A percentile compares a stretch with the other conserved stretches of the same genome.
These are phyloP conservation scores for Clonostachys rhizophaga DNA, from an alignment of 2,329 filamentous ascomycete genomes.

Conservation along the genomic window DNA sequence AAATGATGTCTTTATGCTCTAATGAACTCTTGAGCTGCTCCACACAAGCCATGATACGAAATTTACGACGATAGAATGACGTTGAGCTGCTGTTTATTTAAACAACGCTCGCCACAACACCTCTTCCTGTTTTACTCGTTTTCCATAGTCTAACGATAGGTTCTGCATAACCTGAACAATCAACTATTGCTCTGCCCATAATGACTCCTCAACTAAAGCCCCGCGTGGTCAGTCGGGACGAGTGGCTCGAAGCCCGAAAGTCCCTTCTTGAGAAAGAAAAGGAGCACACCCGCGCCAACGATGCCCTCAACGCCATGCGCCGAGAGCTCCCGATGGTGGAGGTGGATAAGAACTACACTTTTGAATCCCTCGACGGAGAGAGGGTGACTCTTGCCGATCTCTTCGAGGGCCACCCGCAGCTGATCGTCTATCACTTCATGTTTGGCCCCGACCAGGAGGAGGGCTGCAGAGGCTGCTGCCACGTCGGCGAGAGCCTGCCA, in stretches of 20 bases:
- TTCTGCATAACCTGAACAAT: no score
- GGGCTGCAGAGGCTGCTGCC: conserved; percentile 31
- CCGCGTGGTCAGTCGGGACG: conserved; percentile 16
- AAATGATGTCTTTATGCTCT: no score
- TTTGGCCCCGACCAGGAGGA: conserved; percentile 23
- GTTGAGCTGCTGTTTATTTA: no score
- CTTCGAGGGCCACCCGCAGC: conserved; percentile 23
- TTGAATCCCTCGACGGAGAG: conserved; percentile 20
- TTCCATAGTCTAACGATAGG: no score
- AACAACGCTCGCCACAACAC: no score
- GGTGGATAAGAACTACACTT: conserved; percentile 25
- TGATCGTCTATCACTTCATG: conserved; percentile 43
- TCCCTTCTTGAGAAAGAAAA: conserved; percentile 27
- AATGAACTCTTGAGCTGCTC: no score
- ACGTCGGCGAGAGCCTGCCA: conserved; percentile 30
- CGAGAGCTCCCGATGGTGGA: conserved; percentile 32
- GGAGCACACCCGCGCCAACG: conserved; percentile 16
- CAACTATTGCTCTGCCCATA: no score
- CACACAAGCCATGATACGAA: no score
- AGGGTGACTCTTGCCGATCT: conserved; percentile 17
- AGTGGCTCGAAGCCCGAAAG: conserved; percentile 26
- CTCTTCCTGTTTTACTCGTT: no score
- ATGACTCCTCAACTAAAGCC: no score
- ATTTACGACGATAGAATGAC: no score
- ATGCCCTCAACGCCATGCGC: conserved; percentile 19